Conservation (phyloP, 2,329 filamentous ascomycete genomes). For the Hypoxylon sp. region DNA sequence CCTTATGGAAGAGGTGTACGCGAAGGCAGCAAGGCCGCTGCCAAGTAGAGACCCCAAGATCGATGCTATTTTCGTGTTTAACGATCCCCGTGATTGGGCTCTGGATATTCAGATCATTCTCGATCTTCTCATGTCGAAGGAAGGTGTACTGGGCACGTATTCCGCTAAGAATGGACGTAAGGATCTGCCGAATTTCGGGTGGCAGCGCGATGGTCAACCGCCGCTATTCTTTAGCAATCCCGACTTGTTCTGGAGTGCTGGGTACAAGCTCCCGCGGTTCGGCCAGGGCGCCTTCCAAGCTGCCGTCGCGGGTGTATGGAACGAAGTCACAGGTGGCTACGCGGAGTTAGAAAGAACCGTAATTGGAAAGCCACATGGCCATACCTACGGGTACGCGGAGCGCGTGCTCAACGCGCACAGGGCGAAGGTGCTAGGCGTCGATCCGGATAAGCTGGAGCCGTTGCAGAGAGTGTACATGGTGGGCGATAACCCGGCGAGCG, state of each 20-base stretch:
- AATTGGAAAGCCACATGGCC: conserved; percentile 84
- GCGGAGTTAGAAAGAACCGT: conserved; percentile 71
- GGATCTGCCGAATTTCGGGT: conserved; percentile 78
- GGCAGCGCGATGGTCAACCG: conserved; percentile 85
- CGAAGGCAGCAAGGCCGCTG: conserved; percentile 67
- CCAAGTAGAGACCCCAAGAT: conserved; percentile 74
- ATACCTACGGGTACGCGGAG: conserved; percentile 89
- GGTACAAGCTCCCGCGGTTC: conserved; percentile 85
- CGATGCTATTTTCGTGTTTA: conserved; percentile 93
- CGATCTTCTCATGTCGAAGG: conserved; percentile 82
- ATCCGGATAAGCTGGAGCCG: conserved; percentile 50
- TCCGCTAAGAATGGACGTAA: conserved; percentile 77
- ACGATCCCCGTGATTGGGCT: conserved; percentile 96
- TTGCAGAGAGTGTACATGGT: conserved; percentile 91
- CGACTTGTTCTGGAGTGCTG: conserved; percentile 89
- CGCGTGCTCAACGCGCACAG: conserved; percentile 75
- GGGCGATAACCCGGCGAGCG: conserved; percentile 89
- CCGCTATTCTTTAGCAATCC: conserved; percentile 89
- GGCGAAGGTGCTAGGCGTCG: conserved; percentile 58
- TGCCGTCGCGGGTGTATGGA: conserved; percentile 84
- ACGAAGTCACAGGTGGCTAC: conserved; percentile 74
- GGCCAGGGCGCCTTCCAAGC: conserved; percentile 93
- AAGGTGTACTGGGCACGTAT: conserved; percentile 85
- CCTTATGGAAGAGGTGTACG: conserved; percentile 73
- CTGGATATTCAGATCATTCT: conserved; percentile 87